Evolutionary conservation across 1,139 yeast genomes (phyloP), one percentile per base, ranked within the genome.

Genomic region (Hansenula sp.): DNA sequence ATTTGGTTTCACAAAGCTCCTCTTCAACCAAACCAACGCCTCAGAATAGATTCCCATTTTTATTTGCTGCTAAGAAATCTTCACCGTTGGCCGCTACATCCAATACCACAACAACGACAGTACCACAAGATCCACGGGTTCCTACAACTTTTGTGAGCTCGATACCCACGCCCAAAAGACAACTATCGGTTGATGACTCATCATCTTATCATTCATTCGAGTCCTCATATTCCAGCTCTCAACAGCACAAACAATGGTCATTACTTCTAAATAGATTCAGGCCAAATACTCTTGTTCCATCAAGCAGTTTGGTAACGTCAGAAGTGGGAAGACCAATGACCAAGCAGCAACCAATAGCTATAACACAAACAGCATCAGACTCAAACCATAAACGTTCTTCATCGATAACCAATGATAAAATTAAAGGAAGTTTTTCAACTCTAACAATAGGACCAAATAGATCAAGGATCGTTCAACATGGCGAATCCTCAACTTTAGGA

Each of bases 391-490:
- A 34, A 34, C 53, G 45, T 29, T 30, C 58, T 51, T 9, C 54
- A 47, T 39, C 60, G 52, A 27, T 47, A 53, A 1, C 41, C 3
- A 21, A 19, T 12, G 46, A 41, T 15, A 38, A 32, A 16, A 35
- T 47, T 36, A 58, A 62, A 46, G 76, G 76, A 0, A 58, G 72
- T 5, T 73, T 69, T 47, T 72, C 81, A 5, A 67, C 70, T 10
- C 53, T 79, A 42, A 68, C 68, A 2, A 67, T 78, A n/a, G 76
- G 77, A 1, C 73, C 74, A 4, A 72, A 76, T 48, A 71, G 74
- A 17, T 69, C 75, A 5, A 66, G 61, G 42, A 48, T 50, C 24
- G 49, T 57, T 5, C 54, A 54, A 37, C 57, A 54, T 43, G 60
- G 60, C 3, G 58, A 52, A 31, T 45, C 54, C 19, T 54, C 60